Conservation (phyloP, 2,329 filamentous ascomycete species). For the Hymenoscyphus linearis region DNA sequence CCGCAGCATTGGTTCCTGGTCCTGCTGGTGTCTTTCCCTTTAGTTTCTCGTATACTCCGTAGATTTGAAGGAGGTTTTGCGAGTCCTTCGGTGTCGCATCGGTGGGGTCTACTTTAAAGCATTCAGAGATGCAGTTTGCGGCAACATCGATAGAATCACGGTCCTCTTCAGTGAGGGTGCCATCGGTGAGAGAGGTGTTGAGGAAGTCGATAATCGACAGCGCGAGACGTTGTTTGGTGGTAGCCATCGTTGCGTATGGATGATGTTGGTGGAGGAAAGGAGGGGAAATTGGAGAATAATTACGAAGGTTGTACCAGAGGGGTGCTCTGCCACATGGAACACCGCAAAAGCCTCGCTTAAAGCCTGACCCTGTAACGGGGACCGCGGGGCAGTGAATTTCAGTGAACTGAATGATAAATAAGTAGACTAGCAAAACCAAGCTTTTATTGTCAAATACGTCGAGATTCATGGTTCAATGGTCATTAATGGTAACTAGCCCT, state of each 20-base stretch:
- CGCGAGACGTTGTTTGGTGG: slow-evolving; percentile 70
- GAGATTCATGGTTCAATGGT: too few relatives aligned
- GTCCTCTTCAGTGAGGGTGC: slow-evolving; percentile 82
- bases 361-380: not conserved
- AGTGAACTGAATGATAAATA: too few relatives aligned
- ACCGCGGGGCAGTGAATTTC: not conserved
- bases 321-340: not conserved
- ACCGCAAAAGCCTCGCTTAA: not conserved
- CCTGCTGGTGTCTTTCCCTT: slow-evolving; percentile 46
- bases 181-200: slow-evolving; percentile 74
- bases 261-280: not conserved
- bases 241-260: slow-evolving; percentile 23
- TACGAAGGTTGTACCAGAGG: not conserved
- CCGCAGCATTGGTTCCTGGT: slow-evolving; percentile 39
- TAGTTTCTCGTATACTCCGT: slow-evolving; percentile 93
- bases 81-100: slow-evolving; percentile 75
- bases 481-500: too few relatives aligned
- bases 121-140: slow-evolving; percentile 87
- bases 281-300: not conserved
- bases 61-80: slow-evolving; percentile 87
- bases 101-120: slow-evolving; percentile 88
- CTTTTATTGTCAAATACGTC: too few relatives aligned
- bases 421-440: too few relatives aligned
- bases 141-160: slow-evolving; percentile 92
- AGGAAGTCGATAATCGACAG: slow-evolving; percentile 98